Base-by-base conservation (phyloP, 2,329 filamentous ascomycete species). In the Seiridium unicorne region DNA sequence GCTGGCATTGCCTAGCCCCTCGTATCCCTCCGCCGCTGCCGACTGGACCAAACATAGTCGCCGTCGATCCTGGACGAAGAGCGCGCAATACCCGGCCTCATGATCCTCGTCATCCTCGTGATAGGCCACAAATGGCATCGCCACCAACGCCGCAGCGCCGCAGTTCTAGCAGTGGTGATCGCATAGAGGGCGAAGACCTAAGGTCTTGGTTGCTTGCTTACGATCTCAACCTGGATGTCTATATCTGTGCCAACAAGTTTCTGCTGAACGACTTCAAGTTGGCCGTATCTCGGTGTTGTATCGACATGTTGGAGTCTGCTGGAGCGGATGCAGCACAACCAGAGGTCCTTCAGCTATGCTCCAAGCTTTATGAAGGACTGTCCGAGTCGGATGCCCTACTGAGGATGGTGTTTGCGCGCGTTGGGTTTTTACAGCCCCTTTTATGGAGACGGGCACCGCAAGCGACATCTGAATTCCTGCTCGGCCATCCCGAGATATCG, bases 161-260 rank as follows among this genome's bases (percentile, higher is more conserved):
- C 6, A 48, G 10, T 13, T 18, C 31, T 9, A 67, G 63, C 61
- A 64, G 64, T 35, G 65, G 60, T 32, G 64, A 68, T n/a, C 74
- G 76, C 55, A 77, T 82, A 68, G 69, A 72, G 5, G 73, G 73
- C 38, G 76, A 81, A 63, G 79, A 82, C 66, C 66, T 81, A 62
- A 73, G 73, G 11, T 79, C 79, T 3, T 83, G 79, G 79, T 72
- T 80, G 3, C 69, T 80, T 53, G 69, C 77, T 2, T 82, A 80
- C 64, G 74, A 79, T 62, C 73, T 82, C 42, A 77, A 77, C 64
- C 65, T 83, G 10, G 77, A 81, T 57, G 79, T 81, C 10, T 82
- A 83, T 68, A 77, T 82, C 56, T 77, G 78, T 57, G 80, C 80
- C 6, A 74, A 81, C 63, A 76, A 77, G 56, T 82, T 77, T 66